Base-by-base conservation (phyloP, 495 filamentous ascomycete genomes). In the Aspergillus biplanus region DNA sequence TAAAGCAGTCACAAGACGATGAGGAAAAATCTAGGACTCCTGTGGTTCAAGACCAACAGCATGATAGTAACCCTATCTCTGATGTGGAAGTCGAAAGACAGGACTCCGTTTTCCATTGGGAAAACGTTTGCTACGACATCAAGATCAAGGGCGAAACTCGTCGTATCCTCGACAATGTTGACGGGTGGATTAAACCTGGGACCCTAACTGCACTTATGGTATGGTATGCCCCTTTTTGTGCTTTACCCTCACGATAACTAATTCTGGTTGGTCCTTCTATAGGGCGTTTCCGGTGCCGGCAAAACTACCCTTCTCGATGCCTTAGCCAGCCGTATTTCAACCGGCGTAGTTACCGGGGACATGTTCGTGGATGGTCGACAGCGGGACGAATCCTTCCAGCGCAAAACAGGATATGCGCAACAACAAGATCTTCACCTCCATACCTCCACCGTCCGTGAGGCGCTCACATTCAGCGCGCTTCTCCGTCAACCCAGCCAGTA, bases 331-430 rank as follows among this genome's bases (percentile, higher is more conserved):
- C 74, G 86, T 6, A 74, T 78, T 8, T 72, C 74, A 9, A 77
- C 80, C 55, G 84, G 85, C 33, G 76, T 82, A 5, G 75, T 86
- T 3, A 76, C 71, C 2, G 84, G 83, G 3, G 75, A 81, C 32
- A 81, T 86, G 69, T 65, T 85, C 6, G 80, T 86, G 3, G 79
- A 86, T 66, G 84, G 84, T 11, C 59, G 68, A 12, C 72, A 70
- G 2, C 74, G 87, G 15, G 90, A 95, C 67, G 76, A 82, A 13
- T 91, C 89, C 0, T 97, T 97, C 81, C 92, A 94, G 70, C 87
- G 93, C 37, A 93, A 93, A 76, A 96, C 92, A 4, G 93, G 93
- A n/a, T 97, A 97, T 66, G 93, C 92, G 13, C 91, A 97, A 69
- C 93, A 97, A 70, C 92, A 96, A 73, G 93, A 97, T 85, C 82